phyloP scores from a whole-genome alignment of 495 filamentous ascomycete genomes.

The Staphylotrichum longicolle region DNA sequence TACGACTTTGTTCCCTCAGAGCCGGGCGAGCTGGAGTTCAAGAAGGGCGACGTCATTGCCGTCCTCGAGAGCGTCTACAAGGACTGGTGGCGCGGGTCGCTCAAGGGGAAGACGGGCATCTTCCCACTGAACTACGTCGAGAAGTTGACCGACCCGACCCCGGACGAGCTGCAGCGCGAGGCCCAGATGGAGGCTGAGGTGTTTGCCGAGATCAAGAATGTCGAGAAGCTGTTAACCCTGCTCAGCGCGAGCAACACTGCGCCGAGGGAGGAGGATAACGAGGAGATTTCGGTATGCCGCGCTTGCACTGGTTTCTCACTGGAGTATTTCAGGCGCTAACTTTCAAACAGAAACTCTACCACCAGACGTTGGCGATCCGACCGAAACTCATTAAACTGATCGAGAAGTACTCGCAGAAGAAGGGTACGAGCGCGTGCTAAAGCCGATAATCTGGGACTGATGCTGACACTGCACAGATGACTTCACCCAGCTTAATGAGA shows the following conservation, averaged over 20 bases:
- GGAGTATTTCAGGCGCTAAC: slow-evolving; percentile 13
- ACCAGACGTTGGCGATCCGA: slow-evolving; percentile 87
- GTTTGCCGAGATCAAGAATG: slow-evolving; percentile 97
- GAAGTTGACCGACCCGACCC: slow-evolving; percentile 90
- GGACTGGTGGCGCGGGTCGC: slow-evolving; percentile 98
- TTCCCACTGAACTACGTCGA: slow-evolving; percentile 99
- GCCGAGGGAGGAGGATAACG: slow-evolving; percentile 80
- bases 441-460: no score
- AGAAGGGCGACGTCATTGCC: slow-evolving; percentile 95
- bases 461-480: slow-evolving; percentile 64
- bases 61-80: slow-evolving; percentile 97
- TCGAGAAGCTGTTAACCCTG: slow-evolving; percentile 91
- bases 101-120: slow-evolving; percentile 92
- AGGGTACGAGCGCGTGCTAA: slow-evolving; percentile 58
- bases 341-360: slow-evolving; percentile 68
- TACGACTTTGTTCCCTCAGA: slow-evolving; percentile 95
- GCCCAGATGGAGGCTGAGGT: slow-evolving; percentile 97
- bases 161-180: slow-evolving; percentile 90
- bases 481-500: slow-evolving; percentile 96
- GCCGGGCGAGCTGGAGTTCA: slow-evolving; percentile 89
- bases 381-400: slow-evolving; percentile 98
- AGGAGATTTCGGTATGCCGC: slow-evolving; percentile 74
- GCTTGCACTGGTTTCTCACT: slow-evolving; percentile 11
- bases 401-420: slow-evolving; percentile 99
- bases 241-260: slow-evolving; percentile 93